Evolutionary conservation across 2,329 filamentous ascomycete species (phyloP), one percentile per base, ranked within the genome.

Genomic region (Fusarium verticillioides): DNA sequence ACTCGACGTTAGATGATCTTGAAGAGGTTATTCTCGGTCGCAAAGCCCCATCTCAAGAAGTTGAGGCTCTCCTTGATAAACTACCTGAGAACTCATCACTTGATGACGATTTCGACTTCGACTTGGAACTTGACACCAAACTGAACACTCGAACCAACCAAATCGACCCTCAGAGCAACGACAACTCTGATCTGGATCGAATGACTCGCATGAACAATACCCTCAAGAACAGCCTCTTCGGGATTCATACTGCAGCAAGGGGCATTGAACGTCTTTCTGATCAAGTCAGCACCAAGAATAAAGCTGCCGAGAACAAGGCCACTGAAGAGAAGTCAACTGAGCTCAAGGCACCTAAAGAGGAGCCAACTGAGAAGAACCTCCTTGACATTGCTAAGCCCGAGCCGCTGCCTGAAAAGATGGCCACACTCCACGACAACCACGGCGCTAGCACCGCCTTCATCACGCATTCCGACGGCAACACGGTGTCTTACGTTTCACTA

Each of bases 181-280:
- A 80, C 57, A 78, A 50, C 75, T 84, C 74, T 61, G 80, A 89
- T 53, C 79, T 87, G 18, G 81, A 84, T 37, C 79, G 82, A 18
- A 83, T 85, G 50, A 83, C 84, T 54, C 84, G 86, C 60, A 89
- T 91, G 84, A 86, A 82, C 74, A 87, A 86, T 70, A 82, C 84
- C 0, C 80, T 91, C n/a, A 82, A 84, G 66, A 86, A 85, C 21
- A 87, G 86, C 7, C 81, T 89, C 9, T 79, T 84, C 36, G 85
- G 85, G 26, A 88, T 91, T 37, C 87, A 85, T 44, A 86, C 84
- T 19, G 87, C 87, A 26, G 89, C 87, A 72, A 84, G 86, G 60
- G 89, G 89, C 16, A 91, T 91, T 57, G 87, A 89, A 75, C 84
- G 87, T 15, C 82, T 91, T 11, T 87, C 90, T 75, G 84, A 85